Evolutionary conservation across 2,329 filamentous ascomycete genomes (phyloP).

Genomic region (Thielaviopsis punctulata): DNA sequence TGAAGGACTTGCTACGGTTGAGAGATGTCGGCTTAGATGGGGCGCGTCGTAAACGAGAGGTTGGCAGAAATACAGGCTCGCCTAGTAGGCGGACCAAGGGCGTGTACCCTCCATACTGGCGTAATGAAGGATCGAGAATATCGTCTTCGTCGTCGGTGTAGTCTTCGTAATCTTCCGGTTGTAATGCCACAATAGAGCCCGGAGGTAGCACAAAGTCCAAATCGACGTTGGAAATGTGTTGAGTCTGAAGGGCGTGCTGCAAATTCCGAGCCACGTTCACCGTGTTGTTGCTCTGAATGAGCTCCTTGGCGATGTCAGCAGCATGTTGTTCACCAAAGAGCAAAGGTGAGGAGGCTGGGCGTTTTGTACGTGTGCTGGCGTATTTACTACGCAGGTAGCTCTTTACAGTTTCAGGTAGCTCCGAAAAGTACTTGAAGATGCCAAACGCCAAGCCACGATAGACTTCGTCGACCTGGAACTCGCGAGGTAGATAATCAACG

Average conservation of each 20-base stretch:
- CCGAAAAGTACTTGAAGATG: conserved; percentile 83
- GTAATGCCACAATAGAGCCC: conserved; percentile 52
- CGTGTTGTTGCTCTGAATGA: conserved; percentile 66
- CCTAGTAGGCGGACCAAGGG: conserved; percentile 64
- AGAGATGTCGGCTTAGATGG: conserved; percentile 73
- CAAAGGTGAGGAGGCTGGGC: conserved; percentile 45
- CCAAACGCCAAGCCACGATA: conserved; percentile 84
- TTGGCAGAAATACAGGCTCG: conserved; percentile 72
- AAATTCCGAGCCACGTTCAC: conserved; percentile 56
- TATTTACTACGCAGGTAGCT: conserved; percentile 45
- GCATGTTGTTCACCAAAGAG: conserved; percentile 88
- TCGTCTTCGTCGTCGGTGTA: conserved; percentile 47
- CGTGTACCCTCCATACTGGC: conserved; percentile 62
- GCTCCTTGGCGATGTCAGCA: conserved; percentile 70
- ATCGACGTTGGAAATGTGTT: conserved; percentile 71
- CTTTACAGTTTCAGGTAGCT: conserved; percentile 65
- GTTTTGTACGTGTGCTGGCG: conserved; percentile 32
- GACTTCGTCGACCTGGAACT: conserved; percentile 89
- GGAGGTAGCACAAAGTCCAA: conserved; percentile 72
- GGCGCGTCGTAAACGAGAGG: conserved; percentile 64
- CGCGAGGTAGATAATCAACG: conserved; percentile 75
- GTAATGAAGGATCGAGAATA: conserved; percentile 42
- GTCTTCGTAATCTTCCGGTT: conserved; percentile 41
- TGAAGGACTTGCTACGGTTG: conserved; percentile 61
- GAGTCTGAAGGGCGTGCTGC: conserved; percentile 59